These are phyloP conservation scores for Cryoendolithus antarcticus DNA, from an alignment of 2,329 filamentous ascomycete species.

Conservation along the genomic window DNA sequence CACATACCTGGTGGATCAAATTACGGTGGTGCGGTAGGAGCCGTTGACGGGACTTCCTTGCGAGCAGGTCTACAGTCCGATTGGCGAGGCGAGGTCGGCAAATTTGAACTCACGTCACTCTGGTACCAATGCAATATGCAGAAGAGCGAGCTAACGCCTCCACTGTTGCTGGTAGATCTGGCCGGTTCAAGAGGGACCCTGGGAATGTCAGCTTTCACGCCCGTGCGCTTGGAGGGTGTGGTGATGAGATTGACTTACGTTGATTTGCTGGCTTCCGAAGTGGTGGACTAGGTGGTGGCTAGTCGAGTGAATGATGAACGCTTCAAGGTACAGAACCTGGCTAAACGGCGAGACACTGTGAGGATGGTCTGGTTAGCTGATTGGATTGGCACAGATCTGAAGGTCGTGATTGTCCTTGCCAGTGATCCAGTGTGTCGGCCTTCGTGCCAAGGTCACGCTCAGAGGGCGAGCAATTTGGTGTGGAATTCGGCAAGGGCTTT, in stretches of 20 bases:
- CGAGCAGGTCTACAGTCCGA: conserved; percentile 30
- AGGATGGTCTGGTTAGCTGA: conserved; percentile 4
- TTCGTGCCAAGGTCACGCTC: conserved; percentile 8
- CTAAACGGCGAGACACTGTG: conserved; percentile 12
- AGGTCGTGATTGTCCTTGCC: background rate
- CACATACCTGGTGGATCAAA: conserved; percentile 39
- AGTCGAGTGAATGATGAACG: conserved; percentile 2
- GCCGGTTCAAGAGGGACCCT: conserved; percentile 21
- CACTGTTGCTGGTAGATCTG: conserved; percentile 25
- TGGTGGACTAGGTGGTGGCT: no score
- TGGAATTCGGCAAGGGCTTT: conserved; percentile 10
- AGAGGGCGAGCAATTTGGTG: conserved; percentile 12
- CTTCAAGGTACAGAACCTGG: background rate
- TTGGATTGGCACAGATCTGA: background rate
- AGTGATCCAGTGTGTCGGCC: conserved; percentile 1
- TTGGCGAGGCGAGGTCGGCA: conserved; percentile 22
- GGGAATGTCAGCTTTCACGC: conserved; percentile 14
- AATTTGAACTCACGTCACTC: conserved; percentile 19
- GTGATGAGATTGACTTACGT: no score
- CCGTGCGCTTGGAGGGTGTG: no score
- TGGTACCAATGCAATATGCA: conserved; percentile 26
- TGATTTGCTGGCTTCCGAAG: no score
- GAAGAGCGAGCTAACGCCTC: conserved; percentile 44
- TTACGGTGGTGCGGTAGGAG: conserved; percentile 27
- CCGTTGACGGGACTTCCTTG: conserved; percentile 21